Base-by-base conservation (phyloP, 441 rosid species). In the Syzygium malaccense region DNA sequence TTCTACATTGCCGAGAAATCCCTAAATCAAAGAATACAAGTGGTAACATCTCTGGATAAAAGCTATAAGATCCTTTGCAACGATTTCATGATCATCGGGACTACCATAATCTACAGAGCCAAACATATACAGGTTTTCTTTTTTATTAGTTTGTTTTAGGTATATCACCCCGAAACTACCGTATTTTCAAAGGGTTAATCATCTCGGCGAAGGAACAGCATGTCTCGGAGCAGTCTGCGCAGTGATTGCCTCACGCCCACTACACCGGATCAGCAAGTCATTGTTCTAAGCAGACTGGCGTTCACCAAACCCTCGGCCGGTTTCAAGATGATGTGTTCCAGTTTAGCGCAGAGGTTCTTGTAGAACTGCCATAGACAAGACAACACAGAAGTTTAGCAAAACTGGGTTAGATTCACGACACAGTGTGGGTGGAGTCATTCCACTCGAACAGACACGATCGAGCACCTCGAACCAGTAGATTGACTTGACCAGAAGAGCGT, bases 241-340 rank as follows among this genome's bases (percentile, higher is more conserved):
- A 28, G 37, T 86, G 75, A 88, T 55, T 88, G 93, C 92, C 48
- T 91, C 91, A 88, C 86, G 56, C 86, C 90, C 91, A 8, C 14
- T 14, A 23, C 86, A 91, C 48, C 25, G 92, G 92, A 92, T 96
- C 94, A 95, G 91, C 93, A 88, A 90, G 94, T 92, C 91, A 91
- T 87, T 88, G 95, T 88, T 91, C 92, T 90, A 87, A 90, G 92
- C 90, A 94, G 91, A 90, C 88, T 90, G 37, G 96, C 86, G 55
- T 90, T 92, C 66, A 87, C 92, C 86, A 88, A 90, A 60, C 91
- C 92, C 88, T 92, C 97, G 5, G 91, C 48, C 49, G 98, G 95
- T 91, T 91, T 94, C 99, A 96, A 96, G 86, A 97, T 97, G 91
- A 97, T 94, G 89, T 92, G 89, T 51, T 94, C 98, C 45, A 97